Evolutionary conservation across 1,139 yeast genomes (phyloP), one percentile per base, ranked within the genome.

Genomic region (Taphrina deformans): DNA sequence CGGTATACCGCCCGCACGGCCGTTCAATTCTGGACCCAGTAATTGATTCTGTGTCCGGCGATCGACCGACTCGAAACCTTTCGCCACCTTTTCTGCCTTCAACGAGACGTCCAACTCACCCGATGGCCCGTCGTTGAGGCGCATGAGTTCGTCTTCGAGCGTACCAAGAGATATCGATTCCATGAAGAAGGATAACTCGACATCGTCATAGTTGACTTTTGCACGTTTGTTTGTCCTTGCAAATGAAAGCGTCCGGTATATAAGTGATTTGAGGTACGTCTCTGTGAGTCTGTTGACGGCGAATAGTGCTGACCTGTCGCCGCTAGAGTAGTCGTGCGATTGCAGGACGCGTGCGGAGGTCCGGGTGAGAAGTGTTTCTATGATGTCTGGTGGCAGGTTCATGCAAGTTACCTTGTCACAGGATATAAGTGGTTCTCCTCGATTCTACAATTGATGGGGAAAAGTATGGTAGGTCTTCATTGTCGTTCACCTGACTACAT

Each of bases 11-110:
- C 63, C 44, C n/a, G 56, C 56, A 10, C 40, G 33, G 23, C 63
- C 63, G n/a, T 59, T 59, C 48, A 59, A 27, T 29, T 59, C 63
- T 21, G 63, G 63, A 2, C 63, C 63, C 38, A 59, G 33, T 9
- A 59, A 41, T 23, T 59, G 55, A 9, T 50, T 38, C 23, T 59
- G 63, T 7, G 38, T 27, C 26, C 38, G 50, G 9, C 51, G 35
- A 29, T 59, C 63, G 21, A 31, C 56, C 50, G 50, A 48, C 50
- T 59, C 63, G 35, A 59, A 59, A 3, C 63, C 56, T n/a, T 41
- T 35, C 10, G 63, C 56, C 27, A 59, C 56, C 51, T 59, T 59
- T 26, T 59, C 63, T 5, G 55, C 4, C 40, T 27, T 41, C 12
- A 59, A n/a, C 6, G 27, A 40, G 27, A 38, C 38, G 2, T 29